Conservation (phyloP, 805 yeast genomes). For the Saccharomycopsis sp. region DNA sequence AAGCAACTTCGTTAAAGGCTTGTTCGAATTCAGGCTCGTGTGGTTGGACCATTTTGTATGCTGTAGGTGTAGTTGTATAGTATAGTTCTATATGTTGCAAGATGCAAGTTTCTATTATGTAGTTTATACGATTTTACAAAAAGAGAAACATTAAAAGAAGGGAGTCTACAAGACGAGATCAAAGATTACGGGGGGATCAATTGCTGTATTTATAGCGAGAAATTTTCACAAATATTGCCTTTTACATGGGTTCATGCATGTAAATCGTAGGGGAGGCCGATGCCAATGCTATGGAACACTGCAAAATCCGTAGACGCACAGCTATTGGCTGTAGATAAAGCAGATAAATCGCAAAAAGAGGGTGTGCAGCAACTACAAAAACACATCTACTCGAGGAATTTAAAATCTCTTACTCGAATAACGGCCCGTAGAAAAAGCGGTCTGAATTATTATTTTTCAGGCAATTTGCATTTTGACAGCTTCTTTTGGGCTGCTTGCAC, state of each 20-base stretch:
- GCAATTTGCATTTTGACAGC: background rate
- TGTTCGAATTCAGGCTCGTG: slow-evolving; percentile 98
- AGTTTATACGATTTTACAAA: background rate
- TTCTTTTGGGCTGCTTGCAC: background rate
- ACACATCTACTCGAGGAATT: background rate
- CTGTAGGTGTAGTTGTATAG: background rate
- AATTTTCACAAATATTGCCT: background rate
- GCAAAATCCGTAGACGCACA: background rate
- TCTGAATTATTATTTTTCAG: background rate
- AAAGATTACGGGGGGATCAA: background rate
- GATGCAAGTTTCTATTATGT: background rate
- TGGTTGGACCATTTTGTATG: slow-evolving; percentile 29
- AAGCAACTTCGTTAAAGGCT: slow-evolving; percentile 89
- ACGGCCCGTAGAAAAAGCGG: background rate
- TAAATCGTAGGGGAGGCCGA: background rate
- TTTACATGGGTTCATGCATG: background rate
- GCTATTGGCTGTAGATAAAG: background rate
- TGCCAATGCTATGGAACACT: background rate
- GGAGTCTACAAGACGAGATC: background rate
- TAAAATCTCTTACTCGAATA: background rate
- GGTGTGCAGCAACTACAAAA: background rate
- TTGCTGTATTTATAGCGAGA: background rate
- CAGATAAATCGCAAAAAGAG: background rate
- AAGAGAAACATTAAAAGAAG: background rate
- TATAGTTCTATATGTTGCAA: background rate